Base-by-base conservation (phyloP, 2,329 filamentous ascomycete species). In the Penicillium capsulatum region DNA sequence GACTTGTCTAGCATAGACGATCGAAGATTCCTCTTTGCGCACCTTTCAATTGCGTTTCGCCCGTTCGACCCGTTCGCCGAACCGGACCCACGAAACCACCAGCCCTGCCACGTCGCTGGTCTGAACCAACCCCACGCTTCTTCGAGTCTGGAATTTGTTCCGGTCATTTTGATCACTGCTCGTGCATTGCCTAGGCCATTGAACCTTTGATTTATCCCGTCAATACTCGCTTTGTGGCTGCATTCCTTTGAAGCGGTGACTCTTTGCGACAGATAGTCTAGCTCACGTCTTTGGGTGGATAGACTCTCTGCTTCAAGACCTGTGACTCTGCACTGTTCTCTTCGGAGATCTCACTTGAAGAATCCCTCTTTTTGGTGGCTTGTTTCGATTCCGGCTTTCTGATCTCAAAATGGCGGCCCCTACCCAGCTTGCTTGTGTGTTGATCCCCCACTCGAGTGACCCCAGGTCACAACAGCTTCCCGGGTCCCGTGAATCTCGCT, bases 341-440 rank as follows among this genome's bases (percentile, higher is more conserved):
- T 7, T 4, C n/a, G 4, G 26, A 22, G 24, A 14, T 17, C 22
- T 8, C 30, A 35, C 20, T 38, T 38, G 28, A 45, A 46, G 31
- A 43, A 34, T 41, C 39, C 34, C n/a, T n/a, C n/a, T n/a, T 24
- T 38, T 45, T 39, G 38, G 47, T 45, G 34, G 29, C 29, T n/a
- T 36, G 35, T 27, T 39, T 42, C 33, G 28, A n/a, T 28, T 46
- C 34, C 35, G 20, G 37, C 41, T 36, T 41, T 33, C 43, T 31
- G 34, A 45, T 34, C 45, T 56, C 52, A 55, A 53, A 34, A 96
- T 95, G 89, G 86, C 87, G 68, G 83, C 77, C 76, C 82, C 86
- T 63, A 84, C 91, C 73, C 91, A 96, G 81, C 86, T 96, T 81
- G 87, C 88, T 71, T 95, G 79, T 82, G 67, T 48, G 78, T 70